These are phyloP conservation scores for Angophora floribunda DNA, from an alignment of 345 rosid genomes.

Conservation along the genomic window DNA sequence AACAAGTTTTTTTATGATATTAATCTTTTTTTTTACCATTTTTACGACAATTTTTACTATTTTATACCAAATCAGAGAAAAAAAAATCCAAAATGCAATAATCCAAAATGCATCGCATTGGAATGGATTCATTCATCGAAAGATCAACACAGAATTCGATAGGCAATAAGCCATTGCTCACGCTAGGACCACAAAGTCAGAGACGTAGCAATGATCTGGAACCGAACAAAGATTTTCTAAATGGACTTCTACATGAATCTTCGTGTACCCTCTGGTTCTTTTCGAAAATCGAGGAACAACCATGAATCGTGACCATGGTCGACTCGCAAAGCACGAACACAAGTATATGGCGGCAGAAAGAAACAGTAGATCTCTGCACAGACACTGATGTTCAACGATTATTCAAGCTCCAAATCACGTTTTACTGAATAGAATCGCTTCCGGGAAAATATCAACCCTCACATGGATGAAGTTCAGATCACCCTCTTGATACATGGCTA, in stretches of 20 bases:
- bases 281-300: not conserved
- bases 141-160: not conserved
- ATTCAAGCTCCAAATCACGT: not conserved
- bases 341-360: not conserved
- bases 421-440: not conserved
- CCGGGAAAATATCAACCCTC: not conserved
- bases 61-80: not conserved
- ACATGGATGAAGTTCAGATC: not conserved
- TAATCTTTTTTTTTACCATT: not conserved
- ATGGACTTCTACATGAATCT: not conserved
- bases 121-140: not conserved
- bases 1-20: accelerated
- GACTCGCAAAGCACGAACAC: not conserved
- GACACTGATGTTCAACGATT: not conserved
- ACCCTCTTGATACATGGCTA: not conserved
- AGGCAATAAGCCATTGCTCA: not conserved
- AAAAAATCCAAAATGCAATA: too few species aligned
- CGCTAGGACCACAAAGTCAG: not conserved
- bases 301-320: too few species aligned
- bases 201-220: not conserved
- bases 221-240: not conserved
- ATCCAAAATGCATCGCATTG: not conserved
- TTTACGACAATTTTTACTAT: not conserved
- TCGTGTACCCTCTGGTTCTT: not conserved
- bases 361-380: not conserved